Conservation (phyloP, 305 asterid genomes). For the Fraxinus nigra region DNA sequence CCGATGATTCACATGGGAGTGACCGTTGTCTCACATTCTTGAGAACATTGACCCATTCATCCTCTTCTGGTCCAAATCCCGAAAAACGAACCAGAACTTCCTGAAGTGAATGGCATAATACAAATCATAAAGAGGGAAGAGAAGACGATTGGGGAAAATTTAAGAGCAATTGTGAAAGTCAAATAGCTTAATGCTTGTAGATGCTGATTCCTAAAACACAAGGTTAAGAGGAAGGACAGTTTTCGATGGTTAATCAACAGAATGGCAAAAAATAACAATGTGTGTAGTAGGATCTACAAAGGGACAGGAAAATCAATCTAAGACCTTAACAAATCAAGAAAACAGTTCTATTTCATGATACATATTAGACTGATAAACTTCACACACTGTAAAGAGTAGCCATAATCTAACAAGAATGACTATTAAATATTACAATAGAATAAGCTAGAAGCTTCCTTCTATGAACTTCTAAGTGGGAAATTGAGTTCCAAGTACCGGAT, state of each 20-base stretch:
- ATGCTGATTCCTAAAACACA: not conserved
- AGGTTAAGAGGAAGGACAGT: not conserved
- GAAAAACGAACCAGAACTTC: conserved; percentile 92
- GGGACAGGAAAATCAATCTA: not conserved
- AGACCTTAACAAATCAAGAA: not conserved
- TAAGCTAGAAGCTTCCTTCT: conserved; percentile 20
- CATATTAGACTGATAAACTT: not conserved
- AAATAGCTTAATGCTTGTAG: not conserved
- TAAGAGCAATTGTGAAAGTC: not conserved
- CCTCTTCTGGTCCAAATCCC: conserved; percentile 93
- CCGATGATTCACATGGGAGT: conserved; percentile 90
- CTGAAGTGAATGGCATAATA: conserved; percentile 40
- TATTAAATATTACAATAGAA: conserved; percentile 16
- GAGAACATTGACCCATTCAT: conserved; percentile 85
- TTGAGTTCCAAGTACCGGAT: conserved; percentile 64
- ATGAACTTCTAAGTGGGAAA: conserved; percentile 1
- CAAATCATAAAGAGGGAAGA: not conserved
- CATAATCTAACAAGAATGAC: not conserved
- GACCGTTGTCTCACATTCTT: conserved; percentile 84
- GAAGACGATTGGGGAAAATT: not conserved
- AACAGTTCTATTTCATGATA: not conserved
- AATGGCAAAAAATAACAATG: not conserved
- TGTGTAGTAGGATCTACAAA: not conserved
- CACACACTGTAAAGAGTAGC: not conserved
- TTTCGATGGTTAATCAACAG: not conserved